Base-by-base conservation (phyloP, 495 filamentous ascomycete genomes). In the Neurospora sp. region DNA sequence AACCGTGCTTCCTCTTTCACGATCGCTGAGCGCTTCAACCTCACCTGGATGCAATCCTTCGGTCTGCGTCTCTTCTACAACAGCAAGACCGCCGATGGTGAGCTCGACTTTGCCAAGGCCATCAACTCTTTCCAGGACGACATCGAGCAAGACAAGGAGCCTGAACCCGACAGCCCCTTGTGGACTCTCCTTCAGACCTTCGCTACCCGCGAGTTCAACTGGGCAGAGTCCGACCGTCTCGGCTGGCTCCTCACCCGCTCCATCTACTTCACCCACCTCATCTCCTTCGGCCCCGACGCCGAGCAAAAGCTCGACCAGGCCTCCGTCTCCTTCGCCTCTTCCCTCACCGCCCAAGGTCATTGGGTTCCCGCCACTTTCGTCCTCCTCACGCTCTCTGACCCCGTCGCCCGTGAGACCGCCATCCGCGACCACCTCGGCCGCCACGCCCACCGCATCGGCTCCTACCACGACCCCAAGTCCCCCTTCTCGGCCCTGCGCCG, bases 1-100 rank as follows among this genome's bases (percentile, higher is more conserved):
- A 91, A 97, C 81, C 88, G 91, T 68, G 87, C 90, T 9, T 87
- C 87, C 18, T 89, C 89, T 1, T 97, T 98, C 75, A 85, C 88
- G 44, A 90, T 98, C 71, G 90, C 92, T 5, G 87, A 91, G 74
- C 88, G 89, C 18, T 99, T 98, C 77, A 88, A 89, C 9, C 84
- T 99, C 40, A 91, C 96, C 79, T 99, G 96, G 96, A 88, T 91
- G 80, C 93, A 96, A 75, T 91, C 93, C 1, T 97, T 99, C 79
- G 96, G 93, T 16, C 86, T 99, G 27, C 89, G 94, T 69, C 86
- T 98, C 9, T 97, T 92, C 90, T 98, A 97, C 79, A 92, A 89
- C 59, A 84, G 86, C 10, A 72, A 59, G 74, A 68, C 20, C 1
- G 72, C 71, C 1, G 72, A 45, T 5, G 84, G 89, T 38, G 86